Conservation (phyloP, 768 basidiomycete species). For the Leucocoprinus leucothites region DNA sequence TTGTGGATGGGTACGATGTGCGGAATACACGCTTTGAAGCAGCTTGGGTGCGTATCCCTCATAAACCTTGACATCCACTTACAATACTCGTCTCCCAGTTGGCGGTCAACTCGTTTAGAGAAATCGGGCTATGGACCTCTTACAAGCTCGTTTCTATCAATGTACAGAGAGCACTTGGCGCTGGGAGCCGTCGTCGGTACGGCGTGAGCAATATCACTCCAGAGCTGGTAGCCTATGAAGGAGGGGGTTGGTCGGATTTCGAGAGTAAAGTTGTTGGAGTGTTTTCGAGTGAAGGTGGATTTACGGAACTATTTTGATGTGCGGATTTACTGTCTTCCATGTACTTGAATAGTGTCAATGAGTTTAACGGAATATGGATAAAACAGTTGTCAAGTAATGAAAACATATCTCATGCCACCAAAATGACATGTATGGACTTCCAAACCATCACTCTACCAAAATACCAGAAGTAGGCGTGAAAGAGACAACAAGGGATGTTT, state of each 20-base stretch:
- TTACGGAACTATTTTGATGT: constrained; percentile 33
- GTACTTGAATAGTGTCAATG: no score
- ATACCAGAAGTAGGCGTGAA: no score
- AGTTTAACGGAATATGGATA: no score
- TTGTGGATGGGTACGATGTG: constrained; percentile 57
- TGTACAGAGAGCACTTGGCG: constrained; percentile 40
- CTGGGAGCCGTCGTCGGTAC: constrained; percentile 13
- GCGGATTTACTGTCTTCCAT: no score
- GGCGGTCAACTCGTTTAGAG: constrained; percentile 32
- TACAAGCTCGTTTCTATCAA: constrained; percentile 40
- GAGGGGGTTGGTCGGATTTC: constrained; percentile 39
- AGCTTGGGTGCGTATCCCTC: constrained; percentile 39
- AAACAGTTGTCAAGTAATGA: no score
- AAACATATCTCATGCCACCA: no score
- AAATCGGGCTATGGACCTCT: constrained; percentile 35
- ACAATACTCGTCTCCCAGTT: constrained; percentile 18
- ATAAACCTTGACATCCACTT: constrained; percentile 27
- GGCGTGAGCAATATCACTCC: constrained; percentile 13
- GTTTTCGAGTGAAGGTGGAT: constrained; percentile 29
- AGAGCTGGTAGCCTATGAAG: constrained; percentile 39
- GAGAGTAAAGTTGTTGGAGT: constrained; percentile 43
- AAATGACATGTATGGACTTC: no score
- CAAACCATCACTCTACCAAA: no score
- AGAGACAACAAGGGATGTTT: no score
- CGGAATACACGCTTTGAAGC: constrained; percentile 70